phyloP scores from a whole-genome alignment of 805 yeast genomes.

The Vanderwaltozyma tropicalis region DNA sequence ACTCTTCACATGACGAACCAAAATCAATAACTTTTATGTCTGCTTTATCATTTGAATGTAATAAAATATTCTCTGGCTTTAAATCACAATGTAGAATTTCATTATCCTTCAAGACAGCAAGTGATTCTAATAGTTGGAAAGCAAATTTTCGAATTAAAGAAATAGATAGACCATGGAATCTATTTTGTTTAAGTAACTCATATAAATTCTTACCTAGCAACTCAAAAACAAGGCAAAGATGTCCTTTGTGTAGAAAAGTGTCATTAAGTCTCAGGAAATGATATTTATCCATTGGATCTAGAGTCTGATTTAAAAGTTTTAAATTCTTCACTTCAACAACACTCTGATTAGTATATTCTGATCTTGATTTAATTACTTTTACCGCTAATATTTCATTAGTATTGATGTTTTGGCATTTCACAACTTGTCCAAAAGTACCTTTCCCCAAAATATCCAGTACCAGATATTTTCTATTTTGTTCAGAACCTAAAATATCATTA shows the following conservation, averaged over 20 bases:
- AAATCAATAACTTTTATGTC: constrained; percentile 89
- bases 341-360: constrained; percentile 84
- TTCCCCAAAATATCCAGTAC: constrained; percentile 90
- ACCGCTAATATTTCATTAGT: constrained; percentile 88
- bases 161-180: constrained; percentile 79
- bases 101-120: constrained; percentile 69
- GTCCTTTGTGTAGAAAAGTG: constrained; percentile 84
- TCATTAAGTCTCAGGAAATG: constrained; percentile 73
- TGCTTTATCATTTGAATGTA: constrained; percentile 60
- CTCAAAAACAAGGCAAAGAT: constrained; percentile 87
- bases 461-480: constrained; percentile 62
- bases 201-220: constrained; percentile 76
- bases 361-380: constrained; percentile 84
- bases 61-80: constrained; percentile 87
- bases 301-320: constrained; percentile 64
- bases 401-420: constrained; percentile 62
- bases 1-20: constrained; percentile 89
- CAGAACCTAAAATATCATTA: constrained; percentile 78
- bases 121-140: constrained; percentile 68
- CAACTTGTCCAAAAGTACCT: constrained; percentile 98
- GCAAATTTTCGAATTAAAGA: constrained; percentile 69
- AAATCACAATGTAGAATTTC: constrained; percentile 90
- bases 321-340: constrained; percentile 79
- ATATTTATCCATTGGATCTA: constrained; percentile 58
- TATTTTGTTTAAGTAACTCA: constrained; percentile 85